These are phyloP conservation scores for Flaveria sonorensis DNA, from an alignment of 129 eudicot species.

Conservation along the genomic window DNA sequence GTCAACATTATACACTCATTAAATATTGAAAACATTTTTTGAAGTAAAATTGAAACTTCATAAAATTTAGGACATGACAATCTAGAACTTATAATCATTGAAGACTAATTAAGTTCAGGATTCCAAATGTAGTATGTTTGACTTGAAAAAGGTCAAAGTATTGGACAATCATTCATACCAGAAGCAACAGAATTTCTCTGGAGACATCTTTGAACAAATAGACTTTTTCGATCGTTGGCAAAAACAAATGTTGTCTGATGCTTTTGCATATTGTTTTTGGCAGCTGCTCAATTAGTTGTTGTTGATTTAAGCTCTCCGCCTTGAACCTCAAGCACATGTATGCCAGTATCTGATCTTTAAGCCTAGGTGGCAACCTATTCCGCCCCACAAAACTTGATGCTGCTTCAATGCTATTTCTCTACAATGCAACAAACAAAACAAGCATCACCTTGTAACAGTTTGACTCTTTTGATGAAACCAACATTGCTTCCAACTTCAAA, in stretches of 20 bases:
- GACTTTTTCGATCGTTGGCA: conserved; percentile 68
- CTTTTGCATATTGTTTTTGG: conserved; percentile 81
- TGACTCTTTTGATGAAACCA: conserved; percentile 23
- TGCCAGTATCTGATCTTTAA: conserved; percentile 79
- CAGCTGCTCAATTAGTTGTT: conserved; percentile 79
- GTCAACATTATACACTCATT: not conserved
- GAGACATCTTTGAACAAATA: conserved; percentile 77
- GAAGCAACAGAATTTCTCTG: conserved; percentile 63
- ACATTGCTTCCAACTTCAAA: not conserved
- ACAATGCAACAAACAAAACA: conserved; percentile 24
- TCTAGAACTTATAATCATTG: not conserved
- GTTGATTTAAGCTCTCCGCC: conserved; percentile 92
- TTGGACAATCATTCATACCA: conserved; percentile 47
- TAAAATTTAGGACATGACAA: not conserved
- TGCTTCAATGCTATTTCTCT: conserved; percentile 94
- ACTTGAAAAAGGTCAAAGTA: conserved; percentile 8
- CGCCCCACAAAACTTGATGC: conserved; percentile 88
- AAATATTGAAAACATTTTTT: not conserved
- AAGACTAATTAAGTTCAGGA: not conserved
- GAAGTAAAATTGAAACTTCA: not conserved
- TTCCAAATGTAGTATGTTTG: conserved; percentile 4
- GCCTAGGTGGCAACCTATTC: conserved; percentile 75
- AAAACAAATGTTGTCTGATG: conserved; percentile 78
- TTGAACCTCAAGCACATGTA: conserved; percentile 92
- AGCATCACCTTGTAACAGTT: conserved; percentile 1